Conservation (phyloP, 176 grass and related monocot species). For the Typha latifolia region DNA sequence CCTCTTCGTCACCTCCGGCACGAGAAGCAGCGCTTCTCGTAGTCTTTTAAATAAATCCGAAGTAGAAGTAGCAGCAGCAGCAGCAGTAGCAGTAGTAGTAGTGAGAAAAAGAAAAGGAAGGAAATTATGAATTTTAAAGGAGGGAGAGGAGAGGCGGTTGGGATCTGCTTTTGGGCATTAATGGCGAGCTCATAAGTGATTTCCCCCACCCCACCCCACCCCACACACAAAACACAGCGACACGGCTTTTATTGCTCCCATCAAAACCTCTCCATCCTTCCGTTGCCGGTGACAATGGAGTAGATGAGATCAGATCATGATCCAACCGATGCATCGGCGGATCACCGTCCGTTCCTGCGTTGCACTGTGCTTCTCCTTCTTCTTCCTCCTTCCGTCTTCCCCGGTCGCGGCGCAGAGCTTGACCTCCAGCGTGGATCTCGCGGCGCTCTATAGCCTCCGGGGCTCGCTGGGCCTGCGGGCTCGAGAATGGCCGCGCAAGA, state of each 20-base stretch:
- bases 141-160: no score
- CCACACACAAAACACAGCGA: no score
- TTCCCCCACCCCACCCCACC: no score
- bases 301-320: background rate
- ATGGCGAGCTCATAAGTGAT: no score
- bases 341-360: background rate
- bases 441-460: background rate
- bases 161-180: no score
- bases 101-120: background rate
- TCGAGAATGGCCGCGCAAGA: background rate
- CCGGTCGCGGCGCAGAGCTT: background rate
- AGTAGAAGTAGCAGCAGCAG: background rate
- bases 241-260: no score
- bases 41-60: background rate
- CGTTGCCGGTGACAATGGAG: background rate
- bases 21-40: background rate
- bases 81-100: background rate
- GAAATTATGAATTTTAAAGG: no score
- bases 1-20: background rate
- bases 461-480: slow-evolving; percentile 10
- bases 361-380: background rate
- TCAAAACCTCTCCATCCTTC: background rate
- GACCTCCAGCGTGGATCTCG: background rate
- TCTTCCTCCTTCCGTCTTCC: background rate
- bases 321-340: background rate